Conservation (phyloP, 805 yeast genomes). For the Saturnispora saitoi region DNA sequence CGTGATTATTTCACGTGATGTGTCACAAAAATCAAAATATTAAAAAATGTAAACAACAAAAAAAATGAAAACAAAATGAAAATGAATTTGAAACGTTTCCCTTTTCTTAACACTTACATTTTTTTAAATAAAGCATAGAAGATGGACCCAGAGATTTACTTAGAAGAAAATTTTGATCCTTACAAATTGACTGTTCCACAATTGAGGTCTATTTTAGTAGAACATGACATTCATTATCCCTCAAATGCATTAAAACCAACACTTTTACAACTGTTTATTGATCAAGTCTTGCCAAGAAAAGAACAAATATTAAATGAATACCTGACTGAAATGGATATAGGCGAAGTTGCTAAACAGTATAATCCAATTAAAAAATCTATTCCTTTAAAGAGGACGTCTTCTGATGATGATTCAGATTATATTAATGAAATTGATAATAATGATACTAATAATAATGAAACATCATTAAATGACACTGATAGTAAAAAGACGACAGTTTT, state of each 20-base stretch:
- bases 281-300: constrained; percentile 43
- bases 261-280: constrained; percentile 52
- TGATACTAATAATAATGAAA: background rate
- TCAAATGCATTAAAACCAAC: constrained; percentile 61
- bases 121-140: background rate
- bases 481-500: background rate
- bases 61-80: background rate
- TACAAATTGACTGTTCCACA: constrained; percentile 56
- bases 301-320: constrained; percentile 30
- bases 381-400: constrained; percentile 11
- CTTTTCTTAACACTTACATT: background rate
- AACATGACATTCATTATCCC: constrained; percentile 53
- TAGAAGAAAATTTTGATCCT: constrained; percentile 53
- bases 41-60: background rate
- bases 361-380: background rate
- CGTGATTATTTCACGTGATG: background rate
- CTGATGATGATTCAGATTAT: background rate
- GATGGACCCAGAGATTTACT: constrained; percentile 32
- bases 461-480: background rate
- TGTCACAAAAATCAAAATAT: background rate
- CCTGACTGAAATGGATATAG: constrained; percentile 3
- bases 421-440: background rate
- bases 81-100: background rate
- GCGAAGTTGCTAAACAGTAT: background rate
- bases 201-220: constrained; percentile 55